Conservation (phyloP, 306 rosid species). For the Corylus avellana region DNA sequence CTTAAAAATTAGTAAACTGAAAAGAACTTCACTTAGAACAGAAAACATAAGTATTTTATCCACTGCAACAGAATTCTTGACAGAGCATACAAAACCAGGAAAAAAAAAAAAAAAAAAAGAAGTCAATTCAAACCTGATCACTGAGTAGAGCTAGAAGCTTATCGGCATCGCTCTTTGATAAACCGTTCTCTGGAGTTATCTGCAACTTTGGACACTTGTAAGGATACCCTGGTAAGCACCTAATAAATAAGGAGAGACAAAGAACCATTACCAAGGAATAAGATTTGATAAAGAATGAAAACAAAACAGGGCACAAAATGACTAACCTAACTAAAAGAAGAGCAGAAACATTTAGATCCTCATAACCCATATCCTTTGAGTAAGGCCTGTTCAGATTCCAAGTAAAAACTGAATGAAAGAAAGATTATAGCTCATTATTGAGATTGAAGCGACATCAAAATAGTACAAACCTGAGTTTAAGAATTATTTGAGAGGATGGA, state of each 20-base stretch:
- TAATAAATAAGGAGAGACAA: constrained; percentile 25
- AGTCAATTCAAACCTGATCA: constrained; percentile 63
- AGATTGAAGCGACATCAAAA: neutral
- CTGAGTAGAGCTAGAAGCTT: constrained; percentile 69
- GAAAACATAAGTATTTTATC: constrained; percentile 4
- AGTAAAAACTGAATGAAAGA: constrained; percentile 22
- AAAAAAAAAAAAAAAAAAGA: neutral
- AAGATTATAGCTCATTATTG: constrained; percentile 8
- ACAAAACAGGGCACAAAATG: constrained; percentile 8
- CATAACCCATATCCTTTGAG: constrained; percentile 91
- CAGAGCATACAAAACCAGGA: constrained; percentile 5
- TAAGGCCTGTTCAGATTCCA: constrained; percentile 64
- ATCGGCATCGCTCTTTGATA: constrained; percentile 59
- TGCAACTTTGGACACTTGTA: constrained; percentile 88
- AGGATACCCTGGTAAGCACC: constrained; percentile 94
- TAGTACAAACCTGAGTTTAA: constrained; percentile 65
- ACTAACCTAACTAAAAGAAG: constrained; percentile 69
- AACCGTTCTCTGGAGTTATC: constrained; percentile 72
- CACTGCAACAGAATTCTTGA: constrained; percentile 17
- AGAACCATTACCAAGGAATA: constrained; percentile 19
- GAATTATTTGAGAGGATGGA: constrained; percentile 55
- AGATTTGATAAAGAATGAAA: neutral
- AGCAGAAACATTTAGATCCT: constrained; percentile 81
- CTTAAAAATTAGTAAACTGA: neutral
- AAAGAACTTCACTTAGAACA: neutral